Conservation (phyloP, 2,329 filamentous ascomycete species). For the Ramularia collo-cygni region DNA sequence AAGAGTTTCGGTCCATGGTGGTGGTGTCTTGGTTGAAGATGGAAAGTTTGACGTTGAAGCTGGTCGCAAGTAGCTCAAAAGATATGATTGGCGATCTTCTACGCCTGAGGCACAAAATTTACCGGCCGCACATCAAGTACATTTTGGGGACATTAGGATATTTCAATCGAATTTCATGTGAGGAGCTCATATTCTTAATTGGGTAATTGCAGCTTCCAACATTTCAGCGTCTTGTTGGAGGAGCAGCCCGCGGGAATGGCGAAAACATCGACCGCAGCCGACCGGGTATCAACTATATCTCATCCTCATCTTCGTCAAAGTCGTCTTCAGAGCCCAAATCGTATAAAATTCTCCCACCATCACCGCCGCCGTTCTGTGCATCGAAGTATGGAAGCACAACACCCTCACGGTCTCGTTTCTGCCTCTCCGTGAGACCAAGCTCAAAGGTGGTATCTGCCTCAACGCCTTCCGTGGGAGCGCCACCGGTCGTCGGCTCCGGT, state of each 20-base stretch:
- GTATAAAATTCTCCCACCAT: constrained; percentile 89
- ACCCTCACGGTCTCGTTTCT: constrained; percentile 75
- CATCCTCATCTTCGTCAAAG: constrained; percentile 93
- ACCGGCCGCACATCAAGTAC: too few relatives aligned
- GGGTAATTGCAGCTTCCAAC: too few relatives aligned
- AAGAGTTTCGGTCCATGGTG: constrained; percentile 21
- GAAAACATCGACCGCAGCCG: too few relatives aligned
- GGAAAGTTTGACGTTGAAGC: neutral
- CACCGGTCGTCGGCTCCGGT: constrained; percentile 35
- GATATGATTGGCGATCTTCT: too few relatives aligned
- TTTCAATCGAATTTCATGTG: too few relatives aligned
- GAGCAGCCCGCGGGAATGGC: too few relatives aligned
- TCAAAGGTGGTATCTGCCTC: constrained; percentile 71
- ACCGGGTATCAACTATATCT: constrained; percentile 51
- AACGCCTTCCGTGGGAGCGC: constrained; percentile 41
- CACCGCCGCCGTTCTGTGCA: constrained; percentile 74
- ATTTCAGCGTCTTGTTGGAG: too few relatives aligned
- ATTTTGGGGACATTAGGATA: too few relatives aligned
- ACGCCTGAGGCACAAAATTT: too few relatives aligned
- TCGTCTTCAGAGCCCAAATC: constrained; percentile 96
- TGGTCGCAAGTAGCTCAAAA: too few relatives aligned
- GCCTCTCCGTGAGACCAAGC: constrained; percentile 81
- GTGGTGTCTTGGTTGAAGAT: neutral
- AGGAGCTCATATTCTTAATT: too few relatives aligned
- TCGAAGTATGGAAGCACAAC: constrained; percentile 95